Evolutionary conservation across 805 yeast species (phyloP), one percentile per base, ranked within the genome.

Genomic region (Kodamaea hsintzibuensis): DNA sequence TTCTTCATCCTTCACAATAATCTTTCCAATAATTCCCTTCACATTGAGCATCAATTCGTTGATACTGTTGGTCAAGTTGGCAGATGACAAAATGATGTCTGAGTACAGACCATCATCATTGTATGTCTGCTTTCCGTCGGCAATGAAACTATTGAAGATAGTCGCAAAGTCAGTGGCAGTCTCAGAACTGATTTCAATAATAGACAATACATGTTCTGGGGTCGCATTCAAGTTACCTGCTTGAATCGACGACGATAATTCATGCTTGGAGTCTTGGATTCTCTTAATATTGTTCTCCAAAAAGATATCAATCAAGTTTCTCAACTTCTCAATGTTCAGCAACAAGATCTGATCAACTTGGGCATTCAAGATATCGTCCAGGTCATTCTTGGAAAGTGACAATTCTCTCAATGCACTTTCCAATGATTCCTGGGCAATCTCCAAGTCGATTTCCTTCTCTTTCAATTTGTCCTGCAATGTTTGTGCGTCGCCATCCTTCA

Each of bases 151-250:
- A 65, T 86, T 89, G 75, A 89, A 90, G 6, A 86, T 82, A 22
- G 85, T 82, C 4, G 96, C 88, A 68, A 91, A 89, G 40, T 87
- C 92, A 5, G 92, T 89, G 0, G 92, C 91, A 13, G 82, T 73
- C 40, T 84, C 81, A 0, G 90, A 82, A 16, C 87, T 80, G 58
- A 85, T 81, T 64, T 91, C 97, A 57, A 86, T 74, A 42, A 89
- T 73, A 0, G 93, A 85, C 37, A 85, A 72, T 18, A 87, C 69
- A 61, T 82, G 86, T 58, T 82, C 85, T 2, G 93, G 89, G 0
- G 93, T 82, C 1, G 95, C 79, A 65, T 84, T 85, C 59, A 84
- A 83, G 65, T 88, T 89, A 52, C 95, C 95, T 3, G 91, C 89
- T 68, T 88, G 90, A 82, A 87, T 82, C 30, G 95, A 89, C 3